Evolutionary conservation across 495 filamentous ascomycete species (phyloP), one percentile per base, ranked within the genome.

Genomic region (Penicillium psychrofluorescens): DNA sequence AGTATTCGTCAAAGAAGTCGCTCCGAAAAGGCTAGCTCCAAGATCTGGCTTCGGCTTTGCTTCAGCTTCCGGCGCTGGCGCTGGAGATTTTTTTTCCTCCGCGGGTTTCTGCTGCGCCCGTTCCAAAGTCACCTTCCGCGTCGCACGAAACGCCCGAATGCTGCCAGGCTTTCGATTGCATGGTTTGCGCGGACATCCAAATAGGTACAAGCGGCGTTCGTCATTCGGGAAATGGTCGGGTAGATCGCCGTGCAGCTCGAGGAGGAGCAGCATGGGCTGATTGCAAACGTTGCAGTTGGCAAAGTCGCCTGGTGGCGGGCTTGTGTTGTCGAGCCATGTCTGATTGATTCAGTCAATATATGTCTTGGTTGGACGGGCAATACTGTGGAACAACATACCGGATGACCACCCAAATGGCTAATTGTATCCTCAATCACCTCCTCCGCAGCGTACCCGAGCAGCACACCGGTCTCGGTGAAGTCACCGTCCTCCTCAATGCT

Each of bases 211-310:
- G 36, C 91, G 77, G 41, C 92, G 70, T 58, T 96, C 89, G 58
- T 97, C 84, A 16, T 79, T 80, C 13, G 86, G 85, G 58, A 94
- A 95, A 31, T 78, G 72, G 32, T 94, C 84, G 13, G 88, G 90
- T 32, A 99, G 72, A 48, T 95, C 90, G 54, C 81, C 91, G 65
- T 99, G 87, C 35, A 99, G 73, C 63, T 97, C 88, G 35, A 99
- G 77, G 10, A 97, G 77, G 4, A 96, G 74, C 0, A 80, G 74
- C 83, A 96, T 90, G 34, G 87, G 62, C 29, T 77, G 75, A 45
- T 89, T 89, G 76, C 92, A 99, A 50, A 86, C 76, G 63, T 85
- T 90, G 71, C 92, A 99, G 67, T 81, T 84, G 29, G 85, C 88
- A 6, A 95, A 76, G 0, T 81, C 73, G 13, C 85, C 85, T 2